phyloP scores from a whole-genome alignment of 2,329 filamentous ascomycete species.

The Microsporum audouinii region DNA sequence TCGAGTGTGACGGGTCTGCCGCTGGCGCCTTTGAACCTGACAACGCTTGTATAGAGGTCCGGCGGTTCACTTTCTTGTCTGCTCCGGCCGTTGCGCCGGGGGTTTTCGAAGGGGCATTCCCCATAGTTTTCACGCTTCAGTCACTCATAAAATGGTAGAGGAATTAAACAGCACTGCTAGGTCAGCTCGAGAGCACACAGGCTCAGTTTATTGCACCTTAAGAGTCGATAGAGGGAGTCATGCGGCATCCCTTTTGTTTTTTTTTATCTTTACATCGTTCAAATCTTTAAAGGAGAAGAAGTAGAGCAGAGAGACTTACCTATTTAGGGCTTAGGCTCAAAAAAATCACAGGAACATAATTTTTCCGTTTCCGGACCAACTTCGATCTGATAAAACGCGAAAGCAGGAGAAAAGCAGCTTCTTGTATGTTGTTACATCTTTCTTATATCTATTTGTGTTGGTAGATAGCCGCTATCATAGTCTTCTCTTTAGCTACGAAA shows the following conservation, averaged over 20 bases:
- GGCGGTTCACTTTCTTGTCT: slow-evolving; percentile 32
- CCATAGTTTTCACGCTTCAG: slow-evolving; percentile 27
- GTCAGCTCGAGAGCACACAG: neutral
- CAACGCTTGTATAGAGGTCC: slow-evolving; percentile 32
- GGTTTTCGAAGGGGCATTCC: slow-evolving; percentile 39
- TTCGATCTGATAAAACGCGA: neutral
- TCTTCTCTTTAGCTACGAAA: too few relatives aligned
- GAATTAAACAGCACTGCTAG: neutral
- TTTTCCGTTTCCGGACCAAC: neutral
- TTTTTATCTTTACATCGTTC: neutral
- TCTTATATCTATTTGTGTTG: neutral
- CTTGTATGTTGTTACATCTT: neutral
- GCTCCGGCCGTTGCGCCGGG: slow-evolving; percentile 23
- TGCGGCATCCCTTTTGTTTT: neutral
- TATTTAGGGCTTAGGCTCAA: neutral
- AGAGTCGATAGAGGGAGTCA: neutral
- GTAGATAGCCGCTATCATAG: too few relatives aligned
- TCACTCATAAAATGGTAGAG: neutral
- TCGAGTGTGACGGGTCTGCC: slow-evolving; percentile 34
- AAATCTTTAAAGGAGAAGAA: neutral
- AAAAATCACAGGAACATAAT: neutral
- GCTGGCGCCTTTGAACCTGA: slow-evolving; percentile 30
- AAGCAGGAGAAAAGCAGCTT: neutral
- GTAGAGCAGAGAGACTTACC: neutral
- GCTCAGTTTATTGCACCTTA: neutral